Base-by-base conservation (phyloP, 352 stramenopile genomes). In the Thraustochytrium sp. region DNA sequence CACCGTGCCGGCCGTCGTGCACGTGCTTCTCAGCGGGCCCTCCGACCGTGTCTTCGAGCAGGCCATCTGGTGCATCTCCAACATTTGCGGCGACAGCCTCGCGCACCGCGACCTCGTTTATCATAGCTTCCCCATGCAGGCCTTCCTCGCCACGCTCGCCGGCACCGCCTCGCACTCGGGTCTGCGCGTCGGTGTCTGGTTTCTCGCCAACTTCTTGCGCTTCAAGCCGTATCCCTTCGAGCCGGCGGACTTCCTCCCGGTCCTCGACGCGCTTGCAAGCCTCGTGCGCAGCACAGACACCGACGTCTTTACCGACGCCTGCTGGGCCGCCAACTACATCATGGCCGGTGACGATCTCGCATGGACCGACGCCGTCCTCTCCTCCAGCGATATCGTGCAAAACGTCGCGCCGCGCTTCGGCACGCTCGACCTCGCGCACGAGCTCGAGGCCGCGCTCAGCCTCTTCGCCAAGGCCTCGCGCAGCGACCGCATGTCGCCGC, bases 161-260 rank as follows among this genome's bases (percentile, higher is more conserved):
- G 26, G 9, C 40, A 21, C 59, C 8, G 9, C 40, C 9, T 44
- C 9, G 9, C 59, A 5, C 59, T 49, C 59, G 0, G 40, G 40
- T 9, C 13, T 72, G 2, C 59, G 59, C 34, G 59, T 72, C 8
- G 46, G 40, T 26, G 59, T 72, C 26, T 72, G 59, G 59, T 72
- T 72, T 72, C 59, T 72, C 40, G 59, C 59, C 9, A 72, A 72
- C 40, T 72, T 72, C 3, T 31, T 72, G 40, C 59, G 59, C 16
- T 72, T 72, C 40, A 49, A 72, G 34, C 59, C 59, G 59, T 72
- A 72, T 26, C 59, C 59, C 9, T 72, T 72, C 26, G 21, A 9
- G 4, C 29, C 59, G 40, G 9, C 9, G 13, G 59, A 72, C 9
- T 72, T 72, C 36, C 1, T 16, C 26, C 59, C 59, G 8, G 59